These are phyloP conservation scores for Penicillium digitatum DNA, from an alignment of 2,329 filamentous ascomycete species.

Conservation along the genomic window DNA sequence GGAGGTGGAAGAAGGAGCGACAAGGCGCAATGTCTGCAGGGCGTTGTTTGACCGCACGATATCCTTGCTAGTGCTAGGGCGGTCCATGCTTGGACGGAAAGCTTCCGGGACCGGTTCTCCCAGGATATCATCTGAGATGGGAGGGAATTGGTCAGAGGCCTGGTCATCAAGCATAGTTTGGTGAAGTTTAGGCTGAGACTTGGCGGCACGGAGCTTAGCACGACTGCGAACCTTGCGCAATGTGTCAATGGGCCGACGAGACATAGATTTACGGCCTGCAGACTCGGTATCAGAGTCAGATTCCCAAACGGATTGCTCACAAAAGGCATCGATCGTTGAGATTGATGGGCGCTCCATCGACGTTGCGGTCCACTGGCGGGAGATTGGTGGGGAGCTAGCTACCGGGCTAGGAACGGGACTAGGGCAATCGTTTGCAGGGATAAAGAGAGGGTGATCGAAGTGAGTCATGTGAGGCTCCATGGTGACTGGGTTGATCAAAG, in stretches of 20 bases:
- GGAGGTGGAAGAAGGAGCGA: constrained; percentile 37
- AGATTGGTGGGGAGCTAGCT: constrained; percentile 30
- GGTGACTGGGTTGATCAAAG: constrained; percentile 38
- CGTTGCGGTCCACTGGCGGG: constrained; percentile 27
- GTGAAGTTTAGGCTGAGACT: constrained; percentile 36
- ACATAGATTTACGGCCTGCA: constrained; percentile 33
- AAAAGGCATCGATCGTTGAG: constrained; percentile 32
- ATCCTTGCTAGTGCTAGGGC: constrained; percentile 25
- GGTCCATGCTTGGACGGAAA: constrained; percentile 19
- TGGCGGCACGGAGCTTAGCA: constrained; percentile 38
- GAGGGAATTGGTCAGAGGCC: constrained; percentile 28
- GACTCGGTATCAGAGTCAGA: constrained; percentile 40
- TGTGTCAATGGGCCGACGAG: constrained; percentile 38
- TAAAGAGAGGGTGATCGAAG: constrained; percentile 41
- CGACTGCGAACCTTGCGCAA: constrained; percentile 41
- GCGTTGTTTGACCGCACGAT: constrained; percentile 19
- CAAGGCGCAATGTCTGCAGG: constrained; percentile 35
- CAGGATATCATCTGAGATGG: constrained; percentile 26
- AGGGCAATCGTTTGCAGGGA: constrained; percentile 36
- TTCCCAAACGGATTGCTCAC: constrained; percentile 41
- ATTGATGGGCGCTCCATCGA: constrained; percentile 34
- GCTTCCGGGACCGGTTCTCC: constrained; percentile 12
- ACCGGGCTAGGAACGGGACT: constrained; percentile 37
- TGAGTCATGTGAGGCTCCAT: constrained; percentile 39
- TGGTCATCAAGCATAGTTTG: constrained; percentile 22